Conservation (phyloP, 495 filamentous ascomycete species). For the Penicillium chermesinum region DNA sequence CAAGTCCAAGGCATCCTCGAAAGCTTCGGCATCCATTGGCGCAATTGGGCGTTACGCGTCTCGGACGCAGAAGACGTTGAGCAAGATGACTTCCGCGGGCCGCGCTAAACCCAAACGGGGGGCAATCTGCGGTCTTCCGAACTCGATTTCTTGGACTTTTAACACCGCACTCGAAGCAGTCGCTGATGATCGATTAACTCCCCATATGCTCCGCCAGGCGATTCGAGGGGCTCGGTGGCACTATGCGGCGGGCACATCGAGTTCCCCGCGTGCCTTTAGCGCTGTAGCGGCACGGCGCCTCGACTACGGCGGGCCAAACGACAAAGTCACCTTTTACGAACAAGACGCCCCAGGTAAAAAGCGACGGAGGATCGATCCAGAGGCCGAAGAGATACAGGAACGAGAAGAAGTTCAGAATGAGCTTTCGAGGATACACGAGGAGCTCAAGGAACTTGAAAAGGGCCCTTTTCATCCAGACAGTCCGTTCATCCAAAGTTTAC, state of each 20-base stretch:
- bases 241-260: constrained; percentile 34
- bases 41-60: constrained; percentile 5
- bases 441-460: constrained; percentile 45
- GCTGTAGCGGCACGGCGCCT: constrained; percentile 30
- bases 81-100: constrained; percentile 7
- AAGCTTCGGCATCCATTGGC: constrained; percentile 25
- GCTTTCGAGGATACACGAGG: constrained; percentile 48
- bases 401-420: constrained; percentile 40
- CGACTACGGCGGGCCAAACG: constrained; percentile 37
- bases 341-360: constrained; percentile 33
- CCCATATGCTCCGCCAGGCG: constrained; percentile 47
- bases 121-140: constrained; percentile 27
- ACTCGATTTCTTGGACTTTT: constrained; percentile 6
- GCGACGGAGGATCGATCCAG: constrained; percentile 41
- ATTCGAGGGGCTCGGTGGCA: constrained; percentile 44
- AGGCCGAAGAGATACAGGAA: constrained; percentile 47
- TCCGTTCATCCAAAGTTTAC: constrained; percentile 36
- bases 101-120: constrained; percentile 35
- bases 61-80: constrained; percentile 10
- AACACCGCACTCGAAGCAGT: background rate
- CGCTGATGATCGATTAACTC: constrained; percentile 21
- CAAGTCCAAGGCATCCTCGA: constrained; percentile 24
- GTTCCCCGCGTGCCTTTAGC: constrained; percentile 30
- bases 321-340: constrained; percentile 44
- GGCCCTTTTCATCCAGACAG: constrained; percentile 41